Conservation (phyloP, 164 flowering plant species). For the Liquidambar formosana region DNA sequence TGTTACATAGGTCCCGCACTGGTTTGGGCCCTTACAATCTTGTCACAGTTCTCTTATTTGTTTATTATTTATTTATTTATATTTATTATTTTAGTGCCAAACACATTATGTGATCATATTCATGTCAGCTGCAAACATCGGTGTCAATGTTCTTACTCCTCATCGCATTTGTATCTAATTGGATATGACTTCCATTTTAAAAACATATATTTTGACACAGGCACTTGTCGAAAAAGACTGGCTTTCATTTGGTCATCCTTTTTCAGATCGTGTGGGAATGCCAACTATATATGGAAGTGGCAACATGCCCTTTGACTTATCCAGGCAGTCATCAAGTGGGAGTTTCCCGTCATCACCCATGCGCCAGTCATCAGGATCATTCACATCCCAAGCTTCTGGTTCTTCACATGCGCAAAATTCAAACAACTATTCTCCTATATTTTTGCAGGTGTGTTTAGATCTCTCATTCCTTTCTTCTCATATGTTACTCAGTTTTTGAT, state of each 20-base stretch:
- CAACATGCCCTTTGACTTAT: constrained; percentile 48
- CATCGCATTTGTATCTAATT: neutral
- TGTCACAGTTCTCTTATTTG: no score
- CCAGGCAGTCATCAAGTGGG: constrained; percentile 73
- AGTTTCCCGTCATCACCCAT: constrained; percentile 66
- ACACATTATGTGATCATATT: neutral
- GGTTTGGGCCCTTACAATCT: no score
- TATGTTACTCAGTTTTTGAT: neutral
- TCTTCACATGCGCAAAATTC: constrained; percentile 66
- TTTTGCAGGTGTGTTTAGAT: constrained; percentile 77
- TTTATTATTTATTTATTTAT: no score
- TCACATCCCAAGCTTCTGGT: constrained; percentile 46
- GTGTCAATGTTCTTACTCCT: neutral
- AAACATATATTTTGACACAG: constrained; percentile 38
- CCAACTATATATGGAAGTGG: constrained; percentile 62
- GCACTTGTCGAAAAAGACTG: constrained; percentile 98
- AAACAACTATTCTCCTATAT: constrained; percentile 84
- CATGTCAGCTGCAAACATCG: neutral
- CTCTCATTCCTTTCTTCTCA: neutral
- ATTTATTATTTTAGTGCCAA: neutral
- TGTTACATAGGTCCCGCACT: no score
- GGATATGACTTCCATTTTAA: neutral
- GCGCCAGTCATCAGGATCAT: constrained; percentile 69
- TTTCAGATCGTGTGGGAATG: constrained; percentile 86
- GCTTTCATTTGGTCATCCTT: constrained; percentile 99